phyloP scores from a whole-genome alignment of 805 yeast genomes.

The Torulaspora gathmanii region DNA sequence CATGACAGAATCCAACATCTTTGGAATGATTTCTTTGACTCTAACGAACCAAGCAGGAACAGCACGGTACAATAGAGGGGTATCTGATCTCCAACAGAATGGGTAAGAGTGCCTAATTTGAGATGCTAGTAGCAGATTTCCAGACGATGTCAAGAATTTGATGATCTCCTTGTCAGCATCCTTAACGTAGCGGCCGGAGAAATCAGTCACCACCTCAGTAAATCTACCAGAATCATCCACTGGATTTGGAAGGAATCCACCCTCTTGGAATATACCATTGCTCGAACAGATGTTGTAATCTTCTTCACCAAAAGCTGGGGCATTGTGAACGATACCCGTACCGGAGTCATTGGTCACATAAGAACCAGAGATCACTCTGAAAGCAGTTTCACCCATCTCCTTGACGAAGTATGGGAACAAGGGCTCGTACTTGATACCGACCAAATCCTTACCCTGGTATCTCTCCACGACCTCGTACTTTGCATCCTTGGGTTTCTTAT shows the following conservation, averaged over 20 bases:
- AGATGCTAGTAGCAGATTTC: conserved; percentile 65
- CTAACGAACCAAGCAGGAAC: conserved; percentile 99
- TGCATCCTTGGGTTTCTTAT: conserved; percentile 92
- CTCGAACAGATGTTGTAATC: conserved; percentile 82
- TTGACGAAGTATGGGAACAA: conserved; percentile 77
- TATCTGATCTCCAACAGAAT: conserved; percentile 99
- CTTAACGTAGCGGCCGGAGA: conserved; percentile 81
- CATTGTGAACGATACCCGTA: conserved; percentile 98
- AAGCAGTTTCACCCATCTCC: conserved; percentile 68
- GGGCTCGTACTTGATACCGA: conserved; percentile 77
- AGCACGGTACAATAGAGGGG: conserved; percentile 91
- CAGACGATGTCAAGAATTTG: conserved; percentile 72
- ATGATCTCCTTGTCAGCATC: conserved; percentile 92
- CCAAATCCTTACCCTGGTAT: conserved; percentile 72
- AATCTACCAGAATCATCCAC: conserved; percentile 90
- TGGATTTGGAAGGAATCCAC: conserved; percentile 80
- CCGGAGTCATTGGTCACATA: conserved; percentile 93
- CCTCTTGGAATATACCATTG: conserved; percentile 69
- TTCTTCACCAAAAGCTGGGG: conserved; percentile 99
- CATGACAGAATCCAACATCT: conserved; percentile 80
- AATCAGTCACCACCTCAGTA: conserved; percentile 68
- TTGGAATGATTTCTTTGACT: conserved; percentile 79
- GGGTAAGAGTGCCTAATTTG: conserved; percentile 96
- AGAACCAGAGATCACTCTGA: conserved; percentile 73
- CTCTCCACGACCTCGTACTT: conserved; percentile 78